These are phyloP conservation scores for Leccinum uliginosum DNA, from an alignment of 768 basidiomycete genomes.

Conservation along the genomic window DNA sequence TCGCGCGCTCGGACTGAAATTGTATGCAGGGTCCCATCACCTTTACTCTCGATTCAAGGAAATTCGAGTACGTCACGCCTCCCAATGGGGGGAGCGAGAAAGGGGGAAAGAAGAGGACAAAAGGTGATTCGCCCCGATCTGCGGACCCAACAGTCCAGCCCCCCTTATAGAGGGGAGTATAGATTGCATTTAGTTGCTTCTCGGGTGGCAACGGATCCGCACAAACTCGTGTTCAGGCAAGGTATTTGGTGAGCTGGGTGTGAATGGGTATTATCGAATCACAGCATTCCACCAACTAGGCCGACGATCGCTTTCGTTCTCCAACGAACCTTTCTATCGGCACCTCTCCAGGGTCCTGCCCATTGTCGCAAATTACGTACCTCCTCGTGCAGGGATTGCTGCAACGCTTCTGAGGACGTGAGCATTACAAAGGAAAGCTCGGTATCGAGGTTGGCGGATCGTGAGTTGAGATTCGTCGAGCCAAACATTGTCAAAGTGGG, in stretches of 20 bases:
- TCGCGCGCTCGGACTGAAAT: conserved; percentile 2
- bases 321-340: conserved; percentile 51
- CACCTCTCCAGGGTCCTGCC: conserved; percentile 57
- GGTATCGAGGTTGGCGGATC: conserved; percentile 86
- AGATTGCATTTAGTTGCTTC: neutral
- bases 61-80: conserved; percentile 58
- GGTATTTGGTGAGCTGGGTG: conserved; percentile 9
- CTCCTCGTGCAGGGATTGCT: conserved; percentile 49
- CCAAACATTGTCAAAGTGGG: conserved; percentile 85
- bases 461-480: conserved; percentile 91
- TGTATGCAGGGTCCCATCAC: conserved; percentile 71
- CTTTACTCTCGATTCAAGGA: conserved; percentile 78
- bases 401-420: conserved; percentile 53
- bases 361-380: conserved; percentile 47
- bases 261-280: conserved; percentile 11
- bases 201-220: neutral
- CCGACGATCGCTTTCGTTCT: conserved; percentile 62
- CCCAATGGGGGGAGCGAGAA: conserved; percentile 7
- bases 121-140: conserved; percentile 1
- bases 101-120: conserved; percentile 7
- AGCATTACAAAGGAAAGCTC: conserved; percentile 87
- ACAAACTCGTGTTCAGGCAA: neutral
- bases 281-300: conserved; percentile 69
- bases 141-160: neutral
- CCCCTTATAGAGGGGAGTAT: neutral